phyloP scores from a whole-genome alignment of 306 rosid species.

The Mucuna pruriens region DNA sequence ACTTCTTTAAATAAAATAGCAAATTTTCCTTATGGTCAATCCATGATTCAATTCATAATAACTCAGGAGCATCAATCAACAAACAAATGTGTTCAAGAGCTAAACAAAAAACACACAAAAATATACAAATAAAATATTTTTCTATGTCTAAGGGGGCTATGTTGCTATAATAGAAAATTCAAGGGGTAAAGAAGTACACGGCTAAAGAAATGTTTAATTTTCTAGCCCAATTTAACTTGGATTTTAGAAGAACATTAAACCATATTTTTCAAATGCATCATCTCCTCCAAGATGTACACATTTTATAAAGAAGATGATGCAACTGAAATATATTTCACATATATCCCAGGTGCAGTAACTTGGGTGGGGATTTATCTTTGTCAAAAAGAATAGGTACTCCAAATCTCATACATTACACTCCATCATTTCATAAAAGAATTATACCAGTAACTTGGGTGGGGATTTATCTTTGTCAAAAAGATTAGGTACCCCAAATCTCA shows the following conservation, averaged over 20 bases:
- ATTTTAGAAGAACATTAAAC: neutral
- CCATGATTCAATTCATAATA: neutral
- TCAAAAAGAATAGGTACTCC: neutral
- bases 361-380: neutral
- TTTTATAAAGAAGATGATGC: neutral
- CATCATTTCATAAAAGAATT: constrained; percentile 14
- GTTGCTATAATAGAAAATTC: neutral
- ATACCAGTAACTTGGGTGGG: neutral
- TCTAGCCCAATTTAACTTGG: constrained; percentile 6
- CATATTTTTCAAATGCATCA: neutral
- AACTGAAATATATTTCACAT: constrained; percentile 4
- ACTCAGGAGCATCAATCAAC: constrained; percentile 6
- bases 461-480: neutral
- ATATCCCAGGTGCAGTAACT: neutral
- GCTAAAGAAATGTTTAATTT: neutral
- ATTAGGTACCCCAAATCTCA: neutral
- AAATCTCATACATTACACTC: neutral
- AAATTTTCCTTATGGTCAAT: neutral
- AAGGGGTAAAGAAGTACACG: neutral
- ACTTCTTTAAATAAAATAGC: constrained; percentile 4
- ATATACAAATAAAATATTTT: neutral
- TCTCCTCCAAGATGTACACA: neutral
- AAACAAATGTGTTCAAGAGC: constrained; percentile 22
- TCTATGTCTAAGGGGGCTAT: neutral
- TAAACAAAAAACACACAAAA: neutral